Conservation (phyloP, 2,329 filamentous ascomycete species). For the Talaromyces piceae region DNA sequence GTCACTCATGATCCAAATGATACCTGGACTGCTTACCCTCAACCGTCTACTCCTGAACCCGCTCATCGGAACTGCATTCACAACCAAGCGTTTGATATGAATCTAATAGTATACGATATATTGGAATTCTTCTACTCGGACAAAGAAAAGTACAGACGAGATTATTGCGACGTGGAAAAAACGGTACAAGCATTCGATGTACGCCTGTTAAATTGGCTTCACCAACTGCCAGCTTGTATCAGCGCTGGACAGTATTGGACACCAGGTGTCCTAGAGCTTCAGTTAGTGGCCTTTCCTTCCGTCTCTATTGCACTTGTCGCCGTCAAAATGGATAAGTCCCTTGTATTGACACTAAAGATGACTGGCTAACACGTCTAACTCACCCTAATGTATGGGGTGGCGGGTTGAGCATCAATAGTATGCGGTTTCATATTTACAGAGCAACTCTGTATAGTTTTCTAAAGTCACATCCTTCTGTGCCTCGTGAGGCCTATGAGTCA, state of each 20-base stretch:
- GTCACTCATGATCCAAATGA: slow-evolving; percentile 2
- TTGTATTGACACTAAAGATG: neutral
- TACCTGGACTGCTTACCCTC: slow-evolving; percentile 9
- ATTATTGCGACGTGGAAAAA: slow-evolving; percentile 4
- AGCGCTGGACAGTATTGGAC: slow-evolving; percentile 4
- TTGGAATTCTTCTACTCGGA: slow-evolving; percentile 3
- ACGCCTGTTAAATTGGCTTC: slow-evolving; percentile 1
- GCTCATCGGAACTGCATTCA: slow-evolving; percentile 9
- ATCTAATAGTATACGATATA: slow-evolving; percentile 10
- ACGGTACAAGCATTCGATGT: slow-evolving; percentile 1
- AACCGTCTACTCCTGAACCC: neutral
- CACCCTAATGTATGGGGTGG: neutral
- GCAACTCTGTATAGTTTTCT: slow-evolving; percentile 8
- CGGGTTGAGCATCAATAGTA: neutral
- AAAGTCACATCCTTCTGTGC: slow-evolving; percentile 6
- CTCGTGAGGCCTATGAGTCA: neutral
- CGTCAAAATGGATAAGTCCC: too few relatives aligned
- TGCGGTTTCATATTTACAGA: slow-evolving; percentile 5
- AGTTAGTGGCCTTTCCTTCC: slow-evolving; percentile 1
- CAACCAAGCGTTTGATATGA: slow-evolving; percentile 8
- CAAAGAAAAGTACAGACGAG: neutral
- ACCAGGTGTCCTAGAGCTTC: slow-evolving; percentile 6
- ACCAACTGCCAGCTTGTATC: slow-evolving; percentile 5
- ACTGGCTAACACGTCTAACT: neutral
- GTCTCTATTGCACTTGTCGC: neutral